These are phyloP conservation scores for Kluyveromyces siamensis DNA, from an alignment of 805 yeast genomes.

Conservation along the genomic window DNA sequence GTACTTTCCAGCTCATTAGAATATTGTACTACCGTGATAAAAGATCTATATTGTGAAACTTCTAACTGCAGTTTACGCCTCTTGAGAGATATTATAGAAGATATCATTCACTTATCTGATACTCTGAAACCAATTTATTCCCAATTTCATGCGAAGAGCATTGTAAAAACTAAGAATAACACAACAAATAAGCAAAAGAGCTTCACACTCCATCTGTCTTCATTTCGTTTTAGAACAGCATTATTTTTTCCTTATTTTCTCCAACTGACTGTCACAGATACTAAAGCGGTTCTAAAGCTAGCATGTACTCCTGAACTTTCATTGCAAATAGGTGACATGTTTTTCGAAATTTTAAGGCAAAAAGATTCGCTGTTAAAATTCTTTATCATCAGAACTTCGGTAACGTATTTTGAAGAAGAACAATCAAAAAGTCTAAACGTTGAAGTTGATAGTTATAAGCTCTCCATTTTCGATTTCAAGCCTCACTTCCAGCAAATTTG, in stretches of 20 bases:
- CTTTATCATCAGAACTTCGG: background rate
- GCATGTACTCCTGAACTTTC: background rate
- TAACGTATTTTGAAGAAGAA: background rate
- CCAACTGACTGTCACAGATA: background rate
- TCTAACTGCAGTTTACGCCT: background rate
- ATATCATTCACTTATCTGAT: background rate
- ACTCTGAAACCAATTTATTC: background rate
- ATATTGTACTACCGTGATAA: background rate
- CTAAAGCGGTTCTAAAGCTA: background rate
- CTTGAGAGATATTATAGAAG: background rate
- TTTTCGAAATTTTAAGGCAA: background rate
- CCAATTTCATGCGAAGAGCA: background rate
- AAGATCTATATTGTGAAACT: background rate
- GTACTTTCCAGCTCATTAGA: background rate
- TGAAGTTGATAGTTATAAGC: background rate
- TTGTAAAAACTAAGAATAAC: too few species aligned
- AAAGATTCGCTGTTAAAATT: background rate
- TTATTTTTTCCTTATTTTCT: background rate
- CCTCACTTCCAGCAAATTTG: background rate
- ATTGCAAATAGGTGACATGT: background rate
- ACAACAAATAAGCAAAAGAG: background rate
- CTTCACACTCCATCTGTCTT: background rate
- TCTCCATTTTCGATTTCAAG: background rate
- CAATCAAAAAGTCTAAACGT: background rate
- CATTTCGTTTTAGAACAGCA: background rate